A percentile compares a stretch with the other conserved stretches of the same genome.
Conservation (phyloP, 2,329 filamentous ascomycete genomes). For the Aspergillus tubingensis region DNA sequence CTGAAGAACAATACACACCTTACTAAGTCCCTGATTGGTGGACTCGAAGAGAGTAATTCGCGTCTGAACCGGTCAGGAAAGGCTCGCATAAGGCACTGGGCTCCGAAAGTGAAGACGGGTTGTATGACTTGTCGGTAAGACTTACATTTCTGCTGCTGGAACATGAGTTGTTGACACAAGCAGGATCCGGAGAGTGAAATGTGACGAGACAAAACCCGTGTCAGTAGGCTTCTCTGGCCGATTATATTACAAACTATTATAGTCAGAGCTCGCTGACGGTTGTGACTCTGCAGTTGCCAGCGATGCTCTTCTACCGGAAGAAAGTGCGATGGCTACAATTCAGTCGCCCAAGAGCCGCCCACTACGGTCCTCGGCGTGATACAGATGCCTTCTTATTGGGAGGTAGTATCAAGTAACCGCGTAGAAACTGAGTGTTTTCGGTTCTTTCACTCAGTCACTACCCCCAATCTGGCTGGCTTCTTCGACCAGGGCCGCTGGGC, state of each 20-base stretch:
- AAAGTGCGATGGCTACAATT: slow-evolving; percentile 5
- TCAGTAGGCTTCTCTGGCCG: not conserved
- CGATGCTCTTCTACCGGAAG: slow-evolving; percentile 9
- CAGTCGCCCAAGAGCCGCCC: not conserved
- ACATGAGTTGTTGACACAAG: not conserved
- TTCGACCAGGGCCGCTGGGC: slow-evolving; percentile 1
- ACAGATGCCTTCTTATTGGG: slow-evolving; percentile 1
- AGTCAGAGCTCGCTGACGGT: not conserved
- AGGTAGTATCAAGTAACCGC: not conserved
- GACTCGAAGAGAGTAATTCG: not conserved
- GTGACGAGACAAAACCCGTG: slow-evolving; percentile 8
- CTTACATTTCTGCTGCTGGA: not conserved
- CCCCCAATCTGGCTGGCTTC: not conserved
- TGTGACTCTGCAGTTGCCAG: not conserved
- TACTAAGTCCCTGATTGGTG: not conserved
- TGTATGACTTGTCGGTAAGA: slow-evolving; percentile 8
- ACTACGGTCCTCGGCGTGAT: not conserved
- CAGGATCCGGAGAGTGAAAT: slow-evolving; percentile 9
- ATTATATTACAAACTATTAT: too few species aligned
- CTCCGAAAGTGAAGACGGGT: slow-evolving; percentile 2
- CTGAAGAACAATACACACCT: not conserved
- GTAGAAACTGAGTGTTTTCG: not conserved
- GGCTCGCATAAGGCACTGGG: slow-evolving; percentile 1
- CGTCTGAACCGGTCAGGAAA: slow-evolving; percentile 1
- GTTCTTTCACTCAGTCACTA: slow-evolving; percentile 4